These are phyloP conservation scores for Annulohypoxylon stygium DNA, from an alignment of 495 filamentous ascomycete species.

Conservation along the genomic window DNA sequence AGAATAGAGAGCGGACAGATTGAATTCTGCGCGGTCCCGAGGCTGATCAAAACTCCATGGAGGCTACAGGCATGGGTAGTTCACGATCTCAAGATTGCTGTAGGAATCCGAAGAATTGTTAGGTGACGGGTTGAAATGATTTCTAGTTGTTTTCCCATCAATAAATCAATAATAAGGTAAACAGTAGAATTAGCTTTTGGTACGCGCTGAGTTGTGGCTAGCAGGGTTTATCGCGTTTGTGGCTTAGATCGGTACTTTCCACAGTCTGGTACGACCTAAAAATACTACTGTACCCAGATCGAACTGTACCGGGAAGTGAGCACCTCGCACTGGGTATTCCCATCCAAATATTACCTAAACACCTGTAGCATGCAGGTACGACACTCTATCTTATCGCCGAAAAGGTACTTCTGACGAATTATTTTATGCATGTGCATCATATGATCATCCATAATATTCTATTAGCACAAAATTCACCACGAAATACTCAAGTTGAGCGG, in stretches of 20 bases:
- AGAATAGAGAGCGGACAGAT: conserved; percentile 39
- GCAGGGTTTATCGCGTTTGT: conserved; percentile 34
- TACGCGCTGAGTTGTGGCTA: conserved; percentile 38
- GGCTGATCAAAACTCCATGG: conserved; percentile 43
- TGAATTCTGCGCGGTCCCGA: conserved; percentile 37
- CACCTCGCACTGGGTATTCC: not conserved
- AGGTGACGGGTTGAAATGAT: conserved; percentile 22
- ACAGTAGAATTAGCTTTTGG: conserved; percentile 37
- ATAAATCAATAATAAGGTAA: conserved; percentile 40
- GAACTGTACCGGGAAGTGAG: not conserved
- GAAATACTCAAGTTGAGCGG: not conserved
- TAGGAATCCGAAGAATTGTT: conserved; percentile 21
- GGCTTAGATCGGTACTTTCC: conserved; percentile 3
- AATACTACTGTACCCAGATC: not conserved
- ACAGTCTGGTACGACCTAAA: not conserved
- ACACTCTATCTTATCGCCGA: conserved; percentile 29
- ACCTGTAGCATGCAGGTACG: no score
- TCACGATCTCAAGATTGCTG: conserved; percentile 14
- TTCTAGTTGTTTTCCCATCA: conserved; percentile 45
- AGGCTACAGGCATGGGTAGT: conserved; percentile 1
- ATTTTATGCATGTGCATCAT: not conserved
- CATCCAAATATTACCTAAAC: not conserved
- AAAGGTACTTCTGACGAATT: conserved; percentile 3
- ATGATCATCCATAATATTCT: not conserved
- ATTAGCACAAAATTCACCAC: not conserved